Percentiles rank a stretch among this genome's conserved stretches.
Evolutionary conservation across 169 alveolate genomes (phyloP).

Genomic region (Plasmodium cynomolgi): DNA sequence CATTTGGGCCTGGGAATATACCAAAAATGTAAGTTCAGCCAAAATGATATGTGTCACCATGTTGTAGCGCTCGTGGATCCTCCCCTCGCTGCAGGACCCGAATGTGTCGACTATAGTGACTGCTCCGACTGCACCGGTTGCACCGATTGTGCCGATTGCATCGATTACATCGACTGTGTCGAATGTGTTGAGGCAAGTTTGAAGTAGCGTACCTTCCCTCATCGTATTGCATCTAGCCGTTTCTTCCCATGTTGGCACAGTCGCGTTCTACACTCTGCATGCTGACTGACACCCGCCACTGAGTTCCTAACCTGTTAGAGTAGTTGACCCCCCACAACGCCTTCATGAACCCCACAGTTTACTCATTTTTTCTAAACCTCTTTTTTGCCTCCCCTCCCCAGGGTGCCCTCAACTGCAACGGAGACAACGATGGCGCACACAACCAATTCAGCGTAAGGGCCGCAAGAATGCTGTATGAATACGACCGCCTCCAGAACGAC

Average conservation of each 20-base stretch:
- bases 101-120: not conserved
- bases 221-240: too few species aligned
- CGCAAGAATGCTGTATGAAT: not conserved
- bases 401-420: not conserved
- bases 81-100: not conserved
- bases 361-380: too few species aligned
- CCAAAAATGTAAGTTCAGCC: conserved; percentile 1
- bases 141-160: not conserved
- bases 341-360: too few species aligned
- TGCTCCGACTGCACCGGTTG: not conserved
- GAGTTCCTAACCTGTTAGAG: too few species aligned
- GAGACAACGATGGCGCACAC: not conserved
- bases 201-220: too few species aligned
- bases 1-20: conserved; percentile 11
- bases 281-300: too few species aligned
- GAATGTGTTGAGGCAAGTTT: too few species aligned
- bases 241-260: too few species aligned
- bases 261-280: too few species aligned
- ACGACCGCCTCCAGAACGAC: not conserved
- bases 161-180: not conserved
- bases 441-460: not conserved
- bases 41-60: not conserved
- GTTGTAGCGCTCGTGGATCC: not conserved
- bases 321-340: too few species aligned
- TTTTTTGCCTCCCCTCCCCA: too few species aligned